These are phyloP conservation scores for Brassica rapa DNA, from an alignment of 345 rosid species.

Conservation along the genomic window DNA sequence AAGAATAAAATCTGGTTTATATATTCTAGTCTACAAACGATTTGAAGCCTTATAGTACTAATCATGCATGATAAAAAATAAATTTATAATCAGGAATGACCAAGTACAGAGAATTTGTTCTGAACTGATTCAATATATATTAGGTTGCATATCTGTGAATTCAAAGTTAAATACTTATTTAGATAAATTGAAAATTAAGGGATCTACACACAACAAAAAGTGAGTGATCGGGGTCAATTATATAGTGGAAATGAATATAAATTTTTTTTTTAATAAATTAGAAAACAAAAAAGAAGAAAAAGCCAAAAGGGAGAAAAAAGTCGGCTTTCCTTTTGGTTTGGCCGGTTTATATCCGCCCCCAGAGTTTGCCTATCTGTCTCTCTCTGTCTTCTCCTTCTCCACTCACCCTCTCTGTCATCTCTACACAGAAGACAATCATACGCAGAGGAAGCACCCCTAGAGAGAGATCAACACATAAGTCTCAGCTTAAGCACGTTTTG, in stretches of 20 bases:
- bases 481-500: constrained; percentile 7
- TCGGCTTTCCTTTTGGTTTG: neutral
- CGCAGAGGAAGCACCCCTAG: constrained; percentile 8
- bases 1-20: neutral
- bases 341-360: constrained; percentile 34
- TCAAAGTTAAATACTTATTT: neutral
- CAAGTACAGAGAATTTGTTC: neutral
- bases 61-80: neutral
- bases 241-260: neutral
- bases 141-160: neutral
- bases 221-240: constrained; percentile 18
- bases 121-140: neutral
- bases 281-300: neutral
- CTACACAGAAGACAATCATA: constrained; percentile 5
- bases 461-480: neutral
- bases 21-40: neutral
- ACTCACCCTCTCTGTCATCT: constrained; percentile 31
- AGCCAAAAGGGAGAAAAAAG: constrained; percentile 7
- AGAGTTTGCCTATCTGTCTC: constrained; percentile 39
- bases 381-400: constrained; percentile 14
- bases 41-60: neutral
- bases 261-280: too few species aligned
- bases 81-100: neutral
- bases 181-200: neutral
- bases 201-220: neutral